These are phyloP conservation scores for Chrysopogon serrulatus DNA, from an alignment of 176 grass and related monocot species.

Conservation along the genomic window DNA sequence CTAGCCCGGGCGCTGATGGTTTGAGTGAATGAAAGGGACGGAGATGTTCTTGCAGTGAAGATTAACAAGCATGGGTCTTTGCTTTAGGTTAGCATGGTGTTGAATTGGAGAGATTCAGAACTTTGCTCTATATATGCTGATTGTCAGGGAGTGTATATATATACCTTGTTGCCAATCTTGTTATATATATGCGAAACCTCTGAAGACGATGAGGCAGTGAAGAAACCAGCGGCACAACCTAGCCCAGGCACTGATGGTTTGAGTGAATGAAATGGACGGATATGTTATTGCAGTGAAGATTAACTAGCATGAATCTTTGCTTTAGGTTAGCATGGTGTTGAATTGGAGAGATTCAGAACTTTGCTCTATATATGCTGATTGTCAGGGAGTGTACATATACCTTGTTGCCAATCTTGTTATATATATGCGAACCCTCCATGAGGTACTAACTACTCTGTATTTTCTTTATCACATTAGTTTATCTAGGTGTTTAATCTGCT, in stretches of 20 bases:
- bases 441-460: background rate
- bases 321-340: background rate
- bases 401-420: background rate
- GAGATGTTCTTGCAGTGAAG: conserved; percentile 19
- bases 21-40: conserved; percentile 36
- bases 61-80: conserved; percentile 4
- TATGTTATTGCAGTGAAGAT: conserved; percentile 27
- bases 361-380: background rate
- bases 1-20: conserved; percentile 29
- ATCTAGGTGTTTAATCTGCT: too few species aligned
- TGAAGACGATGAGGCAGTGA: conserved; percentile 69
- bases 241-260: conserved; percentile 24
- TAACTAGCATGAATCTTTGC: background rate
- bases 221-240: conserved; percentile 23
- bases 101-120: background rate
- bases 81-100: background rate
- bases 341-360: background rate
- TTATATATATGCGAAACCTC: background rate
- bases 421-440: background rate
- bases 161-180: background rate
- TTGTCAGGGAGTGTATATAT: background rate
- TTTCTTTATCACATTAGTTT: background rate
- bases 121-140: background rate
- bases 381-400: background rate
- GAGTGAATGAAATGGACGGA: conserved; percentile 36